Evolutionary conservation across 345 rosid species (phyloP), one percentile per base, ranked within the genome.

Genomic region (Mallotus nudiflorus): DNA sequence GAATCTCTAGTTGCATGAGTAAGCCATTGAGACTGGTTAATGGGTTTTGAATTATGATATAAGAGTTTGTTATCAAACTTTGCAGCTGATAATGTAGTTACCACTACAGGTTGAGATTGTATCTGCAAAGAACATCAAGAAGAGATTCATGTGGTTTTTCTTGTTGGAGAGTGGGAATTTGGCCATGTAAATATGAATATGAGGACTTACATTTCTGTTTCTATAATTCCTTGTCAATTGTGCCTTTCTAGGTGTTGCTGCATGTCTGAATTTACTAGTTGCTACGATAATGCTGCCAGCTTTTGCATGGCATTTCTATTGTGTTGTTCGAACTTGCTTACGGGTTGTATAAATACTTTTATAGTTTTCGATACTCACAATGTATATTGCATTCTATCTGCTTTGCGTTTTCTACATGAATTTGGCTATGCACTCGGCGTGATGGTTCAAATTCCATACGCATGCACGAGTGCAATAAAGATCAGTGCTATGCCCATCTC

Each of bases 141-240:
- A 3, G 37, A 7, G 25, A 25, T 31, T 14, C 42, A n/a, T 11
- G 2, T 46, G 10, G 14, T 2, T 18, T 69, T 42, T 48, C 12
- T 69, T 19, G 49, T 13, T 53, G 40, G 37, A 16, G 37, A 19
- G 33, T 25, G 27, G 71, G 68, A 28, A 28, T 31, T 11, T 58
- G 27, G 44, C 44, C 45, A 29, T 58, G 65, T 69, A 46, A 46
- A 69, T 56, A 68, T 45, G 24, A 35, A 54, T 16, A 22, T 22
- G 45, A 39, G 42, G 37, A 5, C 42, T 29, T 56, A 6, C 22
- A 29, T 56, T 42, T 44, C 54, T 24, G 7, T 44, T 5, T 6
- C 14, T 25, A 15, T 29, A 12, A 5, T 35, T 35, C 50, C 19
- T 51, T 37, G 44, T 52, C 28, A 66, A 31, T 39, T 33, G 22